Percentiles rank a stretch among this genome's conserved stretches.
Conservation (phyloP, 2,329 filamentous ascomycete genomes). For the Aaosphaeria pasadenensis region DNA sequence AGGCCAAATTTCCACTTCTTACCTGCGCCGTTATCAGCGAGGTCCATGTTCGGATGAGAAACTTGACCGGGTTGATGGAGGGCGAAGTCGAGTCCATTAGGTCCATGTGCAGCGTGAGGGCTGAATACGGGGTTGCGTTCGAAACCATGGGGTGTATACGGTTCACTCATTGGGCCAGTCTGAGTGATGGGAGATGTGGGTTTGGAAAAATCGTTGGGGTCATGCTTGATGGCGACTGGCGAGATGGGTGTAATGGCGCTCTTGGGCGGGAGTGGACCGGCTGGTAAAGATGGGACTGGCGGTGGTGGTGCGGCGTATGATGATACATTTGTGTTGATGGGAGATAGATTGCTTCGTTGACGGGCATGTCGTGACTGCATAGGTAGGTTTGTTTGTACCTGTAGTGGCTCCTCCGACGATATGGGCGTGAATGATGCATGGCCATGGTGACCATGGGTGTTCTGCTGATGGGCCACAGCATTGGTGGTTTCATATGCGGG, state of each 20-base stretch:
- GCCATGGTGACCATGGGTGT: too few relatives aligned
- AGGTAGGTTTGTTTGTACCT: conserved; percentile 13
- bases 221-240: conserved; percentile 18
- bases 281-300: conserved; percentile 22
- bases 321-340: conserved; percentile 27
- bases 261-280: conserved; percentile 13
- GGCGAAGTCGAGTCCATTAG: conserved; percentile 34
- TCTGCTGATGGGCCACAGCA: background rate
- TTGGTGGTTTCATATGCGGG: background rate
- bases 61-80: conserved; percentile 41
- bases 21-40: conserved; percentile 12
- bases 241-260: conserved; percentile 29
- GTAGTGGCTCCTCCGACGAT: conserved; percentile 13
- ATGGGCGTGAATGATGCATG: conserved; percentile 5
- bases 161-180: conserved; percentile 18
- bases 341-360: conserved; percentile 31
- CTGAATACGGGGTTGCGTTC: conserved; percentile 31
- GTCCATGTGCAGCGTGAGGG: conserved; percentile 35
- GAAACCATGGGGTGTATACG: conserved; percentile 34
- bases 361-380: conserved; percentile 15
- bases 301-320: conserved; percentile 20
- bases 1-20: conserved; percentile 32
- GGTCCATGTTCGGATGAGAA: conserved; percentile 40
- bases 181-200: conserved; percentile 11
- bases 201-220: conserved; percentile 8